These are phyloP conservation scores for Kernera saxatilis DNA, from an alignment of 345 rosid species.

Conservation along the genomic window DNA sequence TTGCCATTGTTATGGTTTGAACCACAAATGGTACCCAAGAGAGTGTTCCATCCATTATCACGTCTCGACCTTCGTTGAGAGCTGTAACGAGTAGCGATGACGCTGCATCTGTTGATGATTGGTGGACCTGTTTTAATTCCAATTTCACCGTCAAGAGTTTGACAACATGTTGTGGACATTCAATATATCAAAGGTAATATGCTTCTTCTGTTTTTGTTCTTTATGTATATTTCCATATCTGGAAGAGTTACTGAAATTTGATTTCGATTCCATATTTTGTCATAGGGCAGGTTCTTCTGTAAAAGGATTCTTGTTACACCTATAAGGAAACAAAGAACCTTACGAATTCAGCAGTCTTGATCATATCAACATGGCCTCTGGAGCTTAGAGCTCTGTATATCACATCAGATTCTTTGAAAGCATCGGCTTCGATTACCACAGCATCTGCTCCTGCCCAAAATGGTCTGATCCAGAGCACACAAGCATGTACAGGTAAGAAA, in stretches of 20 bases:
- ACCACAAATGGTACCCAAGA: slow-evolving; percentile 95
- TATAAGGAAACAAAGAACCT: slow-evolving; percentile 17
- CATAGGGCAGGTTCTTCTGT: background rate
- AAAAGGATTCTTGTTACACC: slow-evolving; percentile 5
- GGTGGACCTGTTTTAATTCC: slow-evolving; percentile 71
- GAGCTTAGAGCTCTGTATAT: slow-evolving; percentile 84
- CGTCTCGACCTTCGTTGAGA: slow-evolving; percentile 89
- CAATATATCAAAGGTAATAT: background rate
- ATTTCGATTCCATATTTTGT: slow-evolving; percentile 5
- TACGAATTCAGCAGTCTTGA: slow-evolving; percentile 87
- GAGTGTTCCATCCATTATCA: slow-evolving; percentile 95
- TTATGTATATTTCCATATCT: background rate
- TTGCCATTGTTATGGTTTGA: slow-evolving; percentile 90
- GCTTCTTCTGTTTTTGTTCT: background rate
- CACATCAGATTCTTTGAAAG: slow-evolving; percentile 95
- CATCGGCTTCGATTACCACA: slow-evolving; percentile 93
- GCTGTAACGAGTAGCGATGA: slow-evolving; percentile 94
- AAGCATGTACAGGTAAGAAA: background rate
- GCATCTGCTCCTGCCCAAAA: slow-evolving; percentile 93
- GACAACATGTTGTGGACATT: background rate
- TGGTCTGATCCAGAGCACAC: slow-evolving; percentile 46
- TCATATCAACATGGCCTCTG: slow-evolving; percentile 81
- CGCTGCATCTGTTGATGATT: slow-evolving; percentile 97
- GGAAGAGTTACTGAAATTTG: slow-evolving; percentile 6
- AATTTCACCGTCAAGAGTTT: slow-evolving; percentile 1